Percentiles rank a stretch among this genome's conserved stretches.
Conservation (phyloP, 2,329 filamentous ascomycete genomes). For the Colletotrichum sp. region DNA sequence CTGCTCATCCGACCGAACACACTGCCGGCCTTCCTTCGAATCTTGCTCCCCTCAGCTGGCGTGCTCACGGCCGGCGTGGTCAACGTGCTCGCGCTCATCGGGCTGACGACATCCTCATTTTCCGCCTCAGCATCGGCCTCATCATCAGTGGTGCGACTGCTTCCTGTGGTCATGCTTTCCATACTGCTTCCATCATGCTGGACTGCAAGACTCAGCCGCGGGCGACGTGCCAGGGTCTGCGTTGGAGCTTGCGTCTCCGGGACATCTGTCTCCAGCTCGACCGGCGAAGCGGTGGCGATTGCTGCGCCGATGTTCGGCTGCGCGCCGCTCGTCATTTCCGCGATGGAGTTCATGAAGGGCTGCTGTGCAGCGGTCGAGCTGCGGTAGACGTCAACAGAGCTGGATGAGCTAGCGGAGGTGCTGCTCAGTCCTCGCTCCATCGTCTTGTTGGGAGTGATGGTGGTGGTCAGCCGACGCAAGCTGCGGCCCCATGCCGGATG, state of each 20-base stretch:
- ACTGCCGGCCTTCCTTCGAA: slow-evolving; percentile 18
- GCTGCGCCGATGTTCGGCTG: background rate
- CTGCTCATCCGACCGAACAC: slow-evolving; percentile 17
- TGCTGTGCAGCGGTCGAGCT: background rate
- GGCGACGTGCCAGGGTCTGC: background rate
- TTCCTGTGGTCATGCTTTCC: slow-evolving; percentile 33
- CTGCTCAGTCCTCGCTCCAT: background rate
- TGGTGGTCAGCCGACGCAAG: slow-evolving; percentile 10
- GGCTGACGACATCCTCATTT: slow-evolving; percentile 22
- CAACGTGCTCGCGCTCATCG: slow-evolving; percentile 12
- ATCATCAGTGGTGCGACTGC: slow-evolving; percentile 24
- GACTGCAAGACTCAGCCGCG: background rate
- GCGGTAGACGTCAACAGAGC: background rate
- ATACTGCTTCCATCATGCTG: slow-evolving; percentile 21
- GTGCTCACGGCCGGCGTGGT: background rate
- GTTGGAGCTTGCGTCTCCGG: background rate
- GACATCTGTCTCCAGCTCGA: background rate
- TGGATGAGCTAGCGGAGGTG: slow-evolving; percentile 3
- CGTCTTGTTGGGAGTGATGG: background rate
- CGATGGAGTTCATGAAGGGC: background rate
- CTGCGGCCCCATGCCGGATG: slow-evolving; percentile 10
- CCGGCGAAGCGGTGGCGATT: background rate
- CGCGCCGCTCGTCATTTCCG: background rate
- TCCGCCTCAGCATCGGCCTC: slow-evolving; percentile 25
- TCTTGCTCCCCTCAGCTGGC: background rate